These are phyloP conservation scores for Eugenia klotzschiana DNA, from an alignment of 441 rosid genomes.

Conservation along the genomic window DNA sequence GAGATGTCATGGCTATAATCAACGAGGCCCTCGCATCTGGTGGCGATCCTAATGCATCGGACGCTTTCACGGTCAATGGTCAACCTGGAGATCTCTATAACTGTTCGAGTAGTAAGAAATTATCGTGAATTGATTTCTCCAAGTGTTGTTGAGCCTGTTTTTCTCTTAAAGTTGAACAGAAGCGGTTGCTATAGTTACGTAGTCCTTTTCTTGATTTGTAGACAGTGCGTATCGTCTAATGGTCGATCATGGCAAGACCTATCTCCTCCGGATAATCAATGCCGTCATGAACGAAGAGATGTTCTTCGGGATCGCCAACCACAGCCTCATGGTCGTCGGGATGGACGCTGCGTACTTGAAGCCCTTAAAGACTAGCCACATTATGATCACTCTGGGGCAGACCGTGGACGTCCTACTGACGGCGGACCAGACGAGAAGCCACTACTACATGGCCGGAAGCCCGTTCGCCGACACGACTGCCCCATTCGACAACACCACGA, in stretches of 20 bases:
- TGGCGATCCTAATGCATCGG: background rate
- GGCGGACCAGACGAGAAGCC: background rate
- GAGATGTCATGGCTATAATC: slow-evolving; percentile 8
- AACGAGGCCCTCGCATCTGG: slow-evolving; percentile 8
- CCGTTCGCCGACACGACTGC: background rate
- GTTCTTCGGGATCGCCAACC: slow-evolving; percentile 46
- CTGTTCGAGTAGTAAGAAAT: slow-evolving; percentile 10
- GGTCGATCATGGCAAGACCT: slow-evolving; percentile 27
- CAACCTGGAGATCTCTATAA: slow-evolving; percentile 12
- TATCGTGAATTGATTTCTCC: background rate
- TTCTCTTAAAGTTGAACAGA: background rate
- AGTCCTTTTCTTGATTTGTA: background rate
- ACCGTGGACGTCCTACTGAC: slow-evolving; percentile 6
- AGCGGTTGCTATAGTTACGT: background rate
- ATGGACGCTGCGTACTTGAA: slow-evolving; percentile 4
- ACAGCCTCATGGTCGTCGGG: slow-evolving; percentile 19
- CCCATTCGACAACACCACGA: background rate
- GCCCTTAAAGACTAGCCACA: background rate
- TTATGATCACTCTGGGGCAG: slow-evolving; percentile 9
- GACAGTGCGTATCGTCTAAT: slow-evolving; percentile 7
- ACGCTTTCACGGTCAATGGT: slow-evolving; percentile 16
- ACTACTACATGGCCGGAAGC: slow-evolving; percentile 6
- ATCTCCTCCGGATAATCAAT: slow-evolving; percentile 37
- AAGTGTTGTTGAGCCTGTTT: background rate
- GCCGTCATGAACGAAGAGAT: slow-evolving; percentile 40